Percentiles rank a stretch among this genome's conserved stretches.
Conservation (phyloP, 2,329 filamentous ascomycete genomes). For the Stylonectria norvegica region DNA sequence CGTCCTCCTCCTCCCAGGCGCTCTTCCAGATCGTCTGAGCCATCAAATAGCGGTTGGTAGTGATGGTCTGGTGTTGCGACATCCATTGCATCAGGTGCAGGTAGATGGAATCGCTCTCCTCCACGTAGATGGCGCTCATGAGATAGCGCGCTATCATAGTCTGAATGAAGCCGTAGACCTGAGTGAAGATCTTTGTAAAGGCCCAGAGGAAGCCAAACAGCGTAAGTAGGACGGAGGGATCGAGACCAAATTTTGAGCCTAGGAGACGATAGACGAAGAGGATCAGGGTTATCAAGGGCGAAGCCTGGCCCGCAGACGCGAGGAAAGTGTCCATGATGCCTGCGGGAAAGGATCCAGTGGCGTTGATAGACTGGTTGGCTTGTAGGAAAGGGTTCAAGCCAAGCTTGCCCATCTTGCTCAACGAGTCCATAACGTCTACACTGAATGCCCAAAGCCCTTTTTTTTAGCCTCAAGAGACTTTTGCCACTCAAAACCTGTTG, state of each 20-base stretch:
- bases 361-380: slow-evolving; percentile 20
- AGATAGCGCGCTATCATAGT: slow-evolving; percentile 43
- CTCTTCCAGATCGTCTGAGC: slow-evolving; percentile 54
- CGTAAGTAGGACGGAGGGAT: slow-evolving; percentile 47
- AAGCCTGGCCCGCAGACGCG: slow-evolving; percentile 41
- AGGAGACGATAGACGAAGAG: slow-evolving; percentile 46
- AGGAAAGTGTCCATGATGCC: slow-evolving; percentile 44
- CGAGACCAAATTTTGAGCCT: slow-evolving; percentile 44
- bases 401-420: slow-evolving; percentile 28
- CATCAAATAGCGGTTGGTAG: slow-evolving; percentile 49
- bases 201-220: slow-evolving; percentile 48
- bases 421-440: too few species aligned
- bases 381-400: slow-evolving; percentile 28
- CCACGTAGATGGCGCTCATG: slow-evolving; percentile 51
- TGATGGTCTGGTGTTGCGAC: slow-evolving; percentile 48
- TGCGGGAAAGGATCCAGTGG: slow-evolving; percentile 22
- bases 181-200: slow-evolving; percentile 34
- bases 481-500: background rate
- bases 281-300: slow-evolving; percentile 40
- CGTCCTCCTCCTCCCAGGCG: slow-evolving; percentile 55
- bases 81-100: slow-evolving; percentile 57
- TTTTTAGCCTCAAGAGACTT: background rate
- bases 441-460: slow-evolving; percentile 2
- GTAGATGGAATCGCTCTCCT: slow-evolving; percentile 56
- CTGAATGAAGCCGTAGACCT: slow-evolving; percentile 34